phyloP scores from a whole-genome alignment of 2,329 filamentous ascomycete genomes.

The Penicillium glabrum region DNA sequence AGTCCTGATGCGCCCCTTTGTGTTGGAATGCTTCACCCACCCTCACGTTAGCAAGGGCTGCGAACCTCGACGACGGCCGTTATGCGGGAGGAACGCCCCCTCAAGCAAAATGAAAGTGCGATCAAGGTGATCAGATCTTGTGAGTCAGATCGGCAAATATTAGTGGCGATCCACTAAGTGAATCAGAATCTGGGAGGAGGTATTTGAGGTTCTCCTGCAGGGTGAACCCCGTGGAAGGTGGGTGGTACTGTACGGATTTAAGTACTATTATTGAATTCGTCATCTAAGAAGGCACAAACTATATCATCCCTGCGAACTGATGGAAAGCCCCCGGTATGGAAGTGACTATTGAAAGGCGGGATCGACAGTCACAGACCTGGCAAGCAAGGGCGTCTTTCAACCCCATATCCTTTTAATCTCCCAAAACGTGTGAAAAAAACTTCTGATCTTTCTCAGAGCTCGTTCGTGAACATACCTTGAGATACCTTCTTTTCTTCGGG shows the following conservation, averaged over 20 bases:
- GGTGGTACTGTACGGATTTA: neutral
- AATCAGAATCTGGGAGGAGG: neutral
- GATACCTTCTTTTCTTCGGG: constrained; percentile 8
- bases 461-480: constrained; percentile 13
- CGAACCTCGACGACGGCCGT: neutral
- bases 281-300: constrained; percentile 12
- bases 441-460: neutral
- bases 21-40: constrained; percentile 22
- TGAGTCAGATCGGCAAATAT: neutral
- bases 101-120: neutral
- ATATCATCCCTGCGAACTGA: constrained; percentile 7
- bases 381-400: constrained; percentile 18
- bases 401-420: neutral
- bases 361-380: constrained; percentile 14
- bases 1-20: constrained; percentile 10
- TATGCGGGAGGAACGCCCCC: neutral
- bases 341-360: neutral
- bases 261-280: constrained; percentile 5
- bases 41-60: constrained; percentile 24
- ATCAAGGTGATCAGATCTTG: neutral
- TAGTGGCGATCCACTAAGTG: neutral
- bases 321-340: constrained; percentile 6
- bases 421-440: neutral
- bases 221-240: neutral
- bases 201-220: constrained; percentile 4